Evolutionary conservation across 306 rosid genomes (phyloP).

Genomic region (Cucurbita moschata): DNA sequence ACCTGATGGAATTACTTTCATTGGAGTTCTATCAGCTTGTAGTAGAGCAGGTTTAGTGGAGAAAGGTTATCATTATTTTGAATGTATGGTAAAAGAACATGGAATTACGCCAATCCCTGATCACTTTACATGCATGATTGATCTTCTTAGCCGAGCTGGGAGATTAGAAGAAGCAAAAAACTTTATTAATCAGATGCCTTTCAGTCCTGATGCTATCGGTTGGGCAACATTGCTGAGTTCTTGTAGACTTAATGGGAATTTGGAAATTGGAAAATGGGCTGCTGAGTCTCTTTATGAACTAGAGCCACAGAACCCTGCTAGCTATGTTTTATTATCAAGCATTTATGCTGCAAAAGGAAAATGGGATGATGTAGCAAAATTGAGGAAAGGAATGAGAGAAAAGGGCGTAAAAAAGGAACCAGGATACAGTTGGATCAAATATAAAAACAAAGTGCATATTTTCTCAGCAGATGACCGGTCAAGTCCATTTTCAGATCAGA

Average conservation of each 20-base stretch:
- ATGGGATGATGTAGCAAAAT: slow-evolving; percentile 69
- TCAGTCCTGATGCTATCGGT: slow-evolving; percentile 66
- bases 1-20: slow-evolving; percentile 79
- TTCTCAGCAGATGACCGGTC: slow-evolving; percentile 77
- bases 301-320: slow-evolving; percentile 78
- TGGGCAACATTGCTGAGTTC: slow-evolving; percentile 85
- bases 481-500: slow-evolving; percentile 59
- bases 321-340: slow-evolving; percentile 71
- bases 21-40: slow-evolving; percentile 89
- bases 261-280: slow-evolving; percentile 81
- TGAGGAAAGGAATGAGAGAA: slow-evolving; percentile 74
- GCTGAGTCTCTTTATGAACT: slow-evolving; percentile 63
- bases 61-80: slow-evolving; percentile 49
- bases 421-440: slow-evolving; percentile 91
- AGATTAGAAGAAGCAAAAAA: slow-evolving; percentile 59
- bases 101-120: slow-evolving; percentile 48
- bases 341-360: slow-evolving; percentile 70
- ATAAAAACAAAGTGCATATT: slow-evolving; percentile 55
- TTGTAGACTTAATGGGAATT: slow-evolving; percentile 50
- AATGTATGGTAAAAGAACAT: slow-evolving; percentile 56
- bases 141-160: slow-evolving; percentile 80
- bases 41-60: slow-evolving; percentile 86
- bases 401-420: slow-evolving; percentile 76
- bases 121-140: slow-evolving; percentile 88
- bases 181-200: slow-evolving; percentile 65